These are phyloP conservation scores for Vitis rotundifolia DNA, from an alignment of 164 flowering plant species.

Conservation along the genomic window DNA sequence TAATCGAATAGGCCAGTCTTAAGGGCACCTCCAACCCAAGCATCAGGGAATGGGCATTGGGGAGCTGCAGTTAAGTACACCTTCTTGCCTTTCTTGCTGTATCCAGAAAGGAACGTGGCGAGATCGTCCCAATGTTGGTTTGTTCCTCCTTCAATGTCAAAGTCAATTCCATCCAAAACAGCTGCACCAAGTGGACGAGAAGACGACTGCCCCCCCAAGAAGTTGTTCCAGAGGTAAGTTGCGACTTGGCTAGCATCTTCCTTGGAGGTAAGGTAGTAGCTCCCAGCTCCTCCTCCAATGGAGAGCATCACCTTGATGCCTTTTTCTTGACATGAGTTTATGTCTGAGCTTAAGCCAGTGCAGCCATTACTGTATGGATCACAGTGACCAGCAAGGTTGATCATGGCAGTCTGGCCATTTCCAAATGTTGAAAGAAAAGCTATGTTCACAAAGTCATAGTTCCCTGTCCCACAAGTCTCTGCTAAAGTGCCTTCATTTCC, in stretches of 20 bases:
- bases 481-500: slow-evolving; percentile 37
- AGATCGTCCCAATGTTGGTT: slow-evolving; percentile 27
- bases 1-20: slow-evolving; percentile 37
- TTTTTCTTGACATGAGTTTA: slow-evolving; percentile 23
- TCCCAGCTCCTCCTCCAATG: slow-evolving; percentile 34
- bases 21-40: slow-evolving; percentile 28
- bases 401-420: slow-evolving; percentile 28
- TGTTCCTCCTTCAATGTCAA: slow-evolving; percentile 33
- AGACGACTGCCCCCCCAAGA: slow-evolving; percentile 29
- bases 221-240: slow-evolving; percentile 29
- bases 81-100: slow-evolving; percentile 28
- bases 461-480: slow-evolving; percentile 36
- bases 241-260: slow-evolving; percentile 32
- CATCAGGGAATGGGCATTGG: slow-evolving; percentile 38
- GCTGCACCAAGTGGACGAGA: slow-evolving; percentile 36
- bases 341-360: slow-evolving; percentile 23
- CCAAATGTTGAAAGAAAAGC: slow-evolving; percentile 42
- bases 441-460: slow-evolving; percentile 29
- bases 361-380: slow-evolving; percentile 33
- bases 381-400: slow-evolving; percentile 44
- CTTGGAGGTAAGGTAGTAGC: slow-evolving; percentile 25
- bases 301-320: slow-evolving; percentile 34
- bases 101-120: slow-evolving; percentile 18
- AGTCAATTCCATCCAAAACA: slow-evolving; percentile 38
- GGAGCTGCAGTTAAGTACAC: slow-evolving; percentile 38